Percentiles rank a stretch among this genome's conserved stretches.
These are phyloP conservation scores for Ophiostoma montium DNA, from an alignment of 2,329 filamentous ascomycete species.

Conservation along the genomic window DNA sequence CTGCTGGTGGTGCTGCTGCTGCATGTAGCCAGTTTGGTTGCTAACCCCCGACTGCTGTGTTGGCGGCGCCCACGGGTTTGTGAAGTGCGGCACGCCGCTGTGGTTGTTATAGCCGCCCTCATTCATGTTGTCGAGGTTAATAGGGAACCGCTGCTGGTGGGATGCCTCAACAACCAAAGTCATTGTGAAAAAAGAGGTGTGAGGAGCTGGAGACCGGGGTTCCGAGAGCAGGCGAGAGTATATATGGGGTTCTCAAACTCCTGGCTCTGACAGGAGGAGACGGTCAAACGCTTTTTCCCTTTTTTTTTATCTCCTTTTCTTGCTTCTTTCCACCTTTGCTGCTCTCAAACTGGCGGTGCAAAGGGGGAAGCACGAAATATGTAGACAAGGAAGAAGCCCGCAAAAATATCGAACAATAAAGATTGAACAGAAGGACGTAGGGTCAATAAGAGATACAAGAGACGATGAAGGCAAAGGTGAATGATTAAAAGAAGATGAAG, in stretches of 20 bases:
- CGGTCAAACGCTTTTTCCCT: background rate
- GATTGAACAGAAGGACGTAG: no score
- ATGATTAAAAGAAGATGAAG: background rate
- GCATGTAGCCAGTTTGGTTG: conserved; percentile 30
- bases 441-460: no score
- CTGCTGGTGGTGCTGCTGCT: conserved; percentile 13
- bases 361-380: background rate
- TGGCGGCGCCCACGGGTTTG: conserved; percentile 70
- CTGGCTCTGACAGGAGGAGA: background rate
- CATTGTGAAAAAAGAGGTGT: conserved; percentile 42
- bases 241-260: background rate
- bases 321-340: no score
- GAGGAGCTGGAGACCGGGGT: background rate
- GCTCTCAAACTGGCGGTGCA: background rate
- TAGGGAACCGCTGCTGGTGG: conserved; percentile 64
- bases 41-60: conserved; percentile 29
- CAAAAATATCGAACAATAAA: no score
- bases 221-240: background rate
- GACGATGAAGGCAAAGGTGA: background rate
- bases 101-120: conserved; percentile 41
- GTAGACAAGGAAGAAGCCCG: background rate
- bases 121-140: conserved; percentile 72
- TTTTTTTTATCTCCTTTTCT: background rate
- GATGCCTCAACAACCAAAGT: conserved; percentile 81
- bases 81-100: conserved; percentile 51